Evolutionary conservation across 2,329 filamentous ascomycete species (phyloP), one percentile per base, ranked within the genome.

Genomic region (Zasmidium angulare): DNA sequence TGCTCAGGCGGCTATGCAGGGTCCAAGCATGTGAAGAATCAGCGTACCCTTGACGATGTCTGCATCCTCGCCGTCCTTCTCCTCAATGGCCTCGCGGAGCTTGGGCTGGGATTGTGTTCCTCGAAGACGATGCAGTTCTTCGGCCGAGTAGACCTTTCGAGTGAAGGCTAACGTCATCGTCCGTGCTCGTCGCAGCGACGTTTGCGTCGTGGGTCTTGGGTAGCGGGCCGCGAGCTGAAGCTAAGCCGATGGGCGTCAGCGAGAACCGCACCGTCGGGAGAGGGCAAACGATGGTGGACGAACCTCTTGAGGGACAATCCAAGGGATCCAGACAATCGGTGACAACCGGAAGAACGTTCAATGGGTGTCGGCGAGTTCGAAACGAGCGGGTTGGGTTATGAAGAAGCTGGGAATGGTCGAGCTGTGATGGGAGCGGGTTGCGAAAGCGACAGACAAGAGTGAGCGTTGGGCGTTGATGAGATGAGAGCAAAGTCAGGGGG

Each of bases 71-170:
- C 67, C 65, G 24, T 71, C 72, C 53, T 71, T 70, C 61, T 73
- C 67, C 57, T 74, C 72, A 46, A 75, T 75, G 12, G 71, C 63
- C 61, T 74, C 68, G 9, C 65, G 63, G 21, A 75, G 66, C 51
- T 71, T 72, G 17, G 72, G 71, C 53, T 73, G 69, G 11, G 72
- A 75, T 19, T 65, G 68, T 9, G 71, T 69, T 29, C 63, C 65
- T 50, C 73, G 69, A 21, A 75, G 63, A 11, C 70, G 71, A 53
- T 73, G 71, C 17, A 75, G 65, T 61, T 74, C 62, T 64, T 75
- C 72, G 31, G 72, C 71, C 22, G 73, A 75, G 64, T 75, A 75
- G 46, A 74, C 71, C 54, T 71, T 70, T 53, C 73, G 72, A 46
- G 72, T 64, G 54, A 56, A 49, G 53, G 36, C n/a, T n/a, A n/a